Conservation (phyloP, 768 basidiomycete species). For the Pleurotus sapidus region DNA sequence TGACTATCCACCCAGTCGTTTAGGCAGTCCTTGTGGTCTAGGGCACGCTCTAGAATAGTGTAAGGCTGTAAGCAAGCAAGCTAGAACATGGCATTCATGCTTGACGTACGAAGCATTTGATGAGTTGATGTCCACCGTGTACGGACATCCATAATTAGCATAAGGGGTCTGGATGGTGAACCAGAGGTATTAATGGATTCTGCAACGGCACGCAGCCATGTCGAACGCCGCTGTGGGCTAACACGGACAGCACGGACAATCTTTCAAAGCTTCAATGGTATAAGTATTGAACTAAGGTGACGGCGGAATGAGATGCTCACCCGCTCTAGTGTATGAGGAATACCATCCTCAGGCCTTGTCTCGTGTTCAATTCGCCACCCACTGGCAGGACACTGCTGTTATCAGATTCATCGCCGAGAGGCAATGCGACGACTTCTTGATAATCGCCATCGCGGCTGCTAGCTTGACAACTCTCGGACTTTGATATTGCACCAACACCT, state of each 20-base stretch:
- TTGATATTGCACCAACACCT: constrained; percentile 9
- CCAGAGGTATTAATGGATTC: too few species aligned
- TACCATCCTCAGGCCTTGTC: too few species aligned
- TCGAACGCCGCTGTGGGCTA: constrained; percentile 17
- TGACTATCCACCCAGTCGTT: constrained; percentile 14
- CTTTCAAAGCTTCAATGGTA: constrained; percentile 16
- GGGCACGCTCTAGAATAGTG: constrained; percentile 18
- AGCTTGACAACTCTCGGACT: neutral
- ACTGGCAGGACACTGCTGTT: neutral
- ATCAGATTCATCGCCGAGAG: constrained; percentile 3
- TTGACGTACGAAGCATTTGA: constrained; percentile 26
- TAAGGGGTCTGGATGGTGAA: constrained; percentile 6
- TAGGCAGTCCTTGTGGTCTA: constrained; percentile 15
- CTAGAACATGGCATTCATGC: neutral
- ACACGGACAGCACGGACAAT: constrained; percentile 17
- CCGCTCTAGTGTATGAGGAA: neutral
- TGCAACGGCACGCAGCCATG: constrained; percentile 12
- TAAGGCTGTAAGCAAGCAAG: neutral
- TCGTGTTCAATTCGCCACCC: neutral
- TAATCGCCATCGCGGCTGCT: neutral
- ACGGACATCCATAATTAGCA: constrained; percentile 28
- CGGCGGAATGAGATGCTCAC: neutral
- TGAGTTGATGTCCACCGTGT: constrained; percentile 32
- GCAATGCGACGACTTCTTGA: constrained; percentile 4
- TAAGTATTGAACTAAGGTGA: neutral